Evolutionary conservation across 345 rosid genomes (phyloP).

Genomic region (Gossypium anomalum): DNA sequence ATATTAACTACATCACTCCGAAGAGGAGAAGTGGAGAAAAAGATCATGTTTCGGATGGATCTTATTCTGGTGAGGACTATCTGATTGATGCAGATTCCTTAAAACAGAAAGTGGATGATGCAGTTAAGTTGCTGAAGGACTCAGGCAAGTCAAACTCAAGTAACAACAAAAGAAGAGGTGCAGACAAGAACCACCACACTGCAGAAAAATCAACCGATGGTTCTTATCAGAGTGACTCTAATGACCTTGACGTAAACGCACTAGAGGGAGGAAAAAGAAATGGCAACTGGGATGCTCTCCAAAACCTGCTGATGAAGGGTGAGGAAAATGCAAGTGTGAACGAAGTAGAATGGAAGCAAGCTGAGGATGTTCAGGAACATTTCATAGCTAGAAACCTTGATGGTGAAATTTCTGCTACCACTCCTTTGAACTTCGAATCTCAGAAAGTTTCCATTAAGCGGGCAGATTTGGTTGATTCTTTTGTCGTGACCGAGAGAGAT

Average conservation of each 20-base stretch:
- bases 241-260: conserved; percentile 19
- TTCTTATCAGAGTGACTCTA: conserved; percentile 16
- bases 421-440: conserved; percentile 29
- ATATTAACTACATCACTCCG: conserved; percentile 83
- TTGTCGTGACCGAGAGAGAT: conserved; percentile 32
- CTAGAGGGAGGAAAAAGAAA: conserved; percentile 33
- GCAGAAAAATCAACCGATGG: conserved; percentile 25
- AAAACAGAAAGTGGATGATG: conserved; percentile 51
- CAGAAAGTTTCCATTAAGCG: conserved; percentile 27
- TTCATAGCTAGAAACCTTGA: conserved; percentile 29
- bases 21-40: conserved; percentile 57
- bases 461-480: conserved; percentile 38
- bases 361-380: conserved; percentile 29
- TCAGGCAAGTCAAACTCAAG: conserved; percentile 29
- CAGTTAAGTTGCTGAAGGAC: conserved; percentile 46
- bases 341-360: conserved; percentile 19
- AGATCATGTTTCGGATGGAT: conserved; percentile 30
- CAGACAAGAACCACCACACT: conserved; percentile 20
- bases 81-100: conserved; percentile 45
- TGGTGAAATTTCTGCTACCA: conserved; percentile 16
- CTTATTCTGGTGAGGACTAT: conserved; percentile 45
- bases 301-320: conserved; percentile 57
- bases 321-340: conserved; percentile 28
- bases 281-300: conserved; percentile 68
- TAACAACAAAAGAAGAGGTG: conserved; percentile 26